Evolutionary conservation across 148 eudicot genomes (phyloP).

Genomic region (Vaccinium corymbosum): DNA sequence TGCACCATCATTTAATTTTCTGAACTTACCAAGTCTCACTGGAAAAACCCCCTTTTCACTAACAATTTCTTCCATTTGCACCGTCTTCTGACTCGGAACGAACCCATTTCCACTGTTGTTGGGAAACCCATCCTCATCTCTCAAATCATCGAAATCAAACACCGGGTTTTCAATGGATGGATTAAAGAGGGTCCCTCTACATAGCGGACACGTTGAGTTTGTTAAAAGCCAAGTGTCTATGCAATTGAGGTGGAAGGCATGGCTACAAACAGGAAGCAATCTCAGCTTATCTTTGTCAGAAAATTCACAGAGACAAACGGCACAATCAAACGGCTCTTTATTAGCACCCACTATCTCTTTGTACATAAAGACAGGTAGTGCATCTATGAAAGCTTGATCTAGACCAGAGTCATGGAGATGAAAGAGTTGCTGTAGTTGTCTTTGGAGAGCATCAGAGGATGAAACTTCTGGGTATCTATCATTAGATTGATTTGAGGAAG

Average conservation of each 20-base stretch:
- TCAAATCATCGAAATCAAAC: constrained; percentile 39
- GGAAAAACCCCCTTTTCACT: constrained; percentile 31
- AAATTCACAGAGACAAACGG: constrained; percentile 58
- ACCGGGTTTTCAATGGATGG: constrained; percentile 45
- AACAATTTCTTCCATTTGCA: constrained; percentile 33
- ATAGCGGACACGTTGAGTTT: constrained; percentile 59
- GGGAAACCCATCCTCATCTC: constrained; percentile 37
- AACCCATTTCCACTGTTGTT: constrained; percentile 22
- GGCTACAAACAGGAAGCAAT: constrained; percentile 56
- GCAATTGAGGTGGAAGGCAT: constrained; percentile 57
- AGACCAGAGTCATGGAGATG: constrained; percentile 56
- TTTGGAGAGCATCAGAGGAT: constrained; percentile 35
- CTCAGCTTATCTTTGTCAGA: constrained; percentile 46
- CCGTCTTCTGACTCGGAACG: constrained; percentile 28
- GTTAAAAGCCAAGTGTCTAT: constrained; percentile 63
- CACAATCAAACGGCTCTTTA: constrained; percentile 58
- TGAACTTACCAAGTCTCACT: constrained; percentile 61
- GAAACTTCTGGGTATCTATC: constrained; percentile 31
- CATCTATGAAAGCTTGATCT: constrained; percentile 62
- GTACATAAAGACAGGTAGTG: constrained; percentile 53
- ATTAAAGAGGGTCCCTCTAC: constrained; percentile 40
- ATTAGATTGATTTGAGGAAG: constrained; percentile 22
- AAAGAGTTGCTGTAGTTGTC: constrained; percentile 58
- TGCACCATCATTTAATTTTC: constrained; percentile 26
- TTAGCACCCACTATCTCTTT: constrained; percentile 47